phyloP scores from a whole-genome alignment of 208 protist genomes.

The Acanthamoeba rhysodes region DNA sequence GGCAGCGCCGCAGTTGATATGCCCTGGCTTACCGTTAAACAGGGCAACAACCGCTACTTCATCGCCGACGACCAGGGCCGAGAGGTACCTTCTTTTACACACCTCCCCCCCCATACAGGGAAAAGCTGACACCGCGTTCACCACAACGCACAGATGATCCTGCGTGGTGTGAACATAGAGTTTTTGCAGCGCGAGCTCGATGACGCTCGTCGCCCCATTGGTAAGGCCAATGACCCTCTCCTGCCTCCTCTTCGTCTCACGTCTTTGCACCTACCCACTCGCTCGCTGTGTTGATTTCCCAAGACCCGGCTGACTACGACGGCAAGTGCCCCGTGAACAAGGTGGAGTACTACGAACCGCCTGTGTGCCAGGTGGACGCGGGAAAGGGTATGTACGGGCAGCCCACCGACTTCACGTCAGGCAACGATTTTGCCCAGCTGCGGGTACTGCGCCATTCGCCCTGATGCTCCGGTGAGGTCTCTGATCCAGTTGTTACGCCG shows the following conservation, averaged over 20 bases:
- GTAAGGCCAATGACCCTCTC: neutral
- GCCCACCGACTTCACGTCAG: neutral
- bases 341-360: neutral
- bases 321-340: conserved; percentile 28
- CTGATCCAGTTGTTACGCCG: too few relatives aligned
- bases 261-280: neutral
- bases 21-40: neutral
- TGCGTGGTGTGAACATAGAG: neutral
- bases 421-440: conserved; percentile 21
- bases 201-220: neutral
- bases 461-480: too few relatives aligned
- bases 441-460: neutral
- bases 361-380: conserved; percentile 22
- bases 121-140: neutral
- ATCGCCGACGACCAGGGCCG: conserved; percentile 2
- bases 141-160: neutral
- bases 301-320: neutral
- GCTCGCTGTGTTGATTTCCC: neutral
- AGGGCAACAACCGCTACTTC: neutral
- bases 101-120: neutral
- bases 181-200: conserved; percentile 10
- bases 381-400: neutral
- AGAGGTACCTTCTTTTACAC: neutral
- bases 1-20: neutral
- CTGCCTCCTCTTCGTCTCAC: neutral